These are phyloP conservation scores for Colletotrichum gloeosporioides DNA, from an alignment of 2,329 filamentous ascomycete genomes.

Conservation along the genomic window DNA sequence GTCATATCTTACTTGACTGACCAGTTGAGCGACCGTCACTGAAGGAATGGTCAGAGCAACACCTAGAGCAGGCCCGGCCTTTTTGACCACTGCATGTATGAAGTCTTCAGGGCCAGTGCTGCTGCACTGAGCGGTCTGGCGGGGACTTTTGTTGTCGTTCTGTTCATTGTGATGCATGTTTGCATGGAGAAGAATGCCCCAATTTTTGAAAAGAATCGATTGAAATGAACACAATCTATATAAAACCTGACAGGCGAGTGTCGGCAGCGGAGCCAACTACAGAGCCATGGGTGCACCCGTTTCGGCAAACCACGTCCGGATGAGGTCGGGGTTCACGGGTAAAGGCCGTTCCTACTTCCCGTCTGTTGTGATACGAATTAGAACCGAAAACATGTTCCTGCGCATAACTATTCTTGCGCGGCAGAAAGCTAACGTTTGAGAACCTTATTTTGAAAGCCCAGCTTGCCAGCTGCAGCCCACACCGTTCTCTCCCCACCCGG, in stretches of 20 bases:
- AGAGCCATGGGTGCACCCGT: fast-evolving
- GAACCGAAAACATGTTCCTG: neutral
- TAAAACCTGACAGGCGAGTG: fast-evolving
- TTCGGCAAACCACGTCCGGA: neutral
- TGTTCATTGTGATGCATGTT: neutral
- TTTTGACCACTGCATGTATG: neutral
- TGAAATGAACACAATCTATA: neutral
- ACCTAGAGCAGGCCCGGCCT: neutral
- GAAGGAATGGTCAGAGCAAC: neutral
- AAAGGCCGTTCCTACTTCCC: neutral
- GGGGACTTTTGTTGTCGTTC: neutral
- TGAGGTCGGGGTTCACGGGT: neutral
- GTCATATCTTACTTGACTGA: neutral
- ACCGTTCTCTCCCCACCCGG: neutral
- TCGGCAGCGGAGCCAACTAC: fast-evolving
- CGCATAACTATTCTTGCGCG: neutral
- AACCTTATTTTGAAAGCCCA: neutral
- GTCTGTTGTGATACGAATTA: neutral
- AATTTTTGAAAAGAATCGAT: neutral
- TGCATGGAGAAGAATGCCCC: neutral
- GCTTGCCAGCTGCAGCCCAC: neutral
- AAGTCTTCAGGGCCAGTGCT: neutral
- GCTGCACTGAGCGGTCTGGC: neutral
- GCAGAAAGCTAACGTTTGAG: neutral
- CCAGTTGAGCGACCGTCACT: fast-evolving